These are phyloP conservation scores for Obba rivulosa DNA, from an alignment of 768 basidiomycete genomes.

Conservation along the genomic window DNA sequence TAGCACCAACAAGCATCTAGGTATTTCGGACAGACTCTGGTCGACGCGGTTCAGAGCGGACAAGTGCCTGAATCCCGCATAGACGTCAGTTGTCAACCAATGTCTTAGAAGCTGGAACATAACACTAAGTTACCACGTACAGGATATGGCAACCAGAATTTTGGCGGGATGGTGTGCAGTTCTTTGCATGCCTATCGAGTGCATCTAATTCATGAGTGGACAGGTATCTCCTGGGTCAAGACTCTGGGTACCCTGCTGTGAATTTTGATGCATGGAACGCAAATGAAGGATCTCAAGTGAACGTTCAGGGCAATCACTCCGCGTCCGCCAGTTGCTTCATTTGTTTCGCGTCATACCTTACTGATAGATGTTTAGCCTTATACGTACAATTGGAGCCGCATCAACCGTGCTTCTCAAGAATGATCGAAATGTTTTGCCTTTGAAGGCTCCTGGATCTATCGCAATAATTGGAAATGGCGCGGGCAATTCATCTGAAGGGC, in stretches of 20 bases:
- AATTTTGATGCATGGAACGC: slow-evolving; percentile 52
- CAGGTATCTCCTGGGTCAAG: slow-evolving; percentile 46
- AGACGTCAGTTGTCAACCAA: slow-evolving; percentile 23
- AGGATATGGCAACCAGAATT: slow-evolving; percentile 68
- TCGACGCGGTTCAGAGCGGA: slow-evolving; percentile 53
- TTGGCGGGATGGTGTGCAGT: slow-evolving; percentile 47
- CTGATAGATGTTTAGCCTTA: slow-evolving; percentile 7
- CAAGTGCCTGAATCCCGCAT: slow-evolving; percentile 52
- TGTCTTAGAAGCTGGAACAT: too few species aligned
- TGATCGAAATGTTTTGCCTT: slow-evolving; percentile 36
- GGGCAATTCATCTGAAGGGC: slow-evolving; percentile 45
- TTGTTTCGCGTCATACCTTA: background rate
- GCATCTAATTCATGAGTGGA: background rate
- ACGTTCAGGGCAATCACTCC: slow-evolving; percentile 35
- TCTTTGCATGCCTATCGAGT: background rate
- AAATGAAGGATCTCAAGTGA: slow-evolving; percentile 30
- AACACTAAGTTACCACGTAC: background rate
- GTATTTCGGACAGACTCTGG: slow-evolving; percentile 59
- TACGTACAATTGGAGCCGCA: slow-evolving; percentile 47
- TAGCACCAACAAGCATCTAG: slow-evolving; percentile 16
- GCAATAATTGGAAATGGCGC: slow-evolving; percentile 52
- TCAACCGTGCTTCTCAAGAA: slow-evolving; percentile 66
- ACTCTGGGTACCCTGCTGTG: slow-evolving; percentile 44
- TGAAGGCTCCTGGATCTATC: slow-evolving; percentile 42
- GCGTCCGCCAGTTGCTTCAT: background rate